Base-by-base conservation (phyloP, 495 filamentous ascomycete genomes). In the Staphylotrichum tortipilum region DNA sequence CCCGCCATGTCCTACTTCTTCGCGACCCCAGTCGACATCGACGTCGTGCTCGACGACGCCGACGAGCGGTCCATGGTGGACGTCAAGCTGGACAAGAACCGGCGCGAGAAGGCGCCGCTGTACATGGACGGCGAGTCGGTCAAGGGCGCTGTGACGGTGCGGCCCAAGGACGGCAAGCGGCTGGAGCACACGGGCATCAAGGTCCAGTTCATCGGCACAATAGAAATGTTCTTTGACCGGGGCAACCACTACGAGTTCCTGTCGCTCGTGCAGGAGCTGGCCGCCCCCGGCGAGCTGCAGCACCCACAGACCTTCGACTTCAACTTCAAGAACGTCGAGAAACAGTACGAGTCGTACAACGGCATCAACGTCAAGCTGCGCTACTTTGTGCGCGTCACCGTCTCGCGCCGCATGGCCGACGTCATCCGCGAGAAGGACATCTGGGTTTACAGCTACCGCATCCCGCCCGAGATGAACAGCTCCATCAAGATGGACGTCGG, bases 401-500 rank as follows among this genome's bases (percentile, higher is more conserved):
- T 97, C 31, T 92, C 90, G 18, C 80, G 92, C 53, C 82, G 92
- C 59, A 97, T 99, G 89, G 85, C 87, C 56, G 94, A 97, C 67
- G 92, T 97, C 38, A 84, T 96, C 57, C 86, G 94, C 56, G 92
- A 99, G 77, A 99, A 99, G 77, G 94, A 99, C 70, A 84, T 99
- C 55, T 99, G 92, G 92, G 92, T 99, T 24, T 99, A 99, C 76
- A 89, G 84, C 47, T 99, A 99, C 74, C 86, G 90, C 62, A 90
- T 97, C 75, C 91, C 92, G 11, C 94, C 94, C 37, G 94, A 97
- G 80, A 94, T 86, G 66, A 97, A 97, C 75, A 89, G 81, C 71
- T 85, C 83, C 44, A 99, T 99, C 77, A 99, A 99, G 80, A 99
- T 99, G 92, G 92, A 99, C 63, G 92, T 99, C 53, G 92, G 92